phyloP scores from a whole-genome alignment of 2,329 filamentous ascomycete species.

The Colletotrichum theobromicola region DNA sequence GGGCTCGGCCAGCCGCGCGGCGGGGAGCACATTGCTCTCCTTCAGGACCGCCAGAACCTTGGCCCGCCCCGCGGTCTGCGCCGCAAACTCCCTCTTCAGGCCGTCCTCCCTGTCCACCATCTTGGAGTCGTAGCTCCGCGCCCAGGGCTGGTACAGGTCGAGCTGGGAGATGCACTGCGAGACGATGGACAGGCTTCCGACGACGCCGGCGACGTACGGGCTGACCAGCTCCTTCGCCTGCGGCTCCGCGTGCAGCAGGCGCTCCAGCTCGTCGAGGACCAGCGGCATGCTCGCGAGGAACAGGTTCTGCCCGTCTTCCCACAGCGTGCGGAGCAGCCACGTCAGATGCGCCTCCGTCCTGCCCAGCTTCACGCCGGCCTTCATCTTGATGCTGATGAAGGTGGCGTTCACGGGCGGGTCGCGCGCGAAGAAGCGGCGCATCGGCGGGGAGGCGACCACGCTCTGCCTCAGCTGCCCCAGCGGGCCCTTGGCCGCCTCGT shows the following conservation, averaged over 20 bases:
- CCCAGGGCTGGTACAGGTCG: slow-evolving; percentile 53
- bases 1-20: slow-evolving; percentile 33
- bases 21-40: slow-evolving; percentile 9
- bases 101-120: slow-evolving; percentile 25
- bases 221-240: slow-evolving; percentile 42
- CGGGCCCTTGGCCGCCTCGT: slow-evolving; percentile 34
- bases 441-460: slow-evolving; percentile 42
- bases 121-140: slow-evolving; percentile 39
- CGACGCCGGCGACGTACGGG: slow-evolving; percentile 32
- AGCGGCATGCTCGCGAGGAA: slow-evolving; percentile 37
- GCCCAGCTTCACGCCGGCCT: not conserved
- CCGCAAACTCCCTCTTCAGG: slow-evolving; percentile 10
- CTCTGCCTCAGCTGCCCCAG: slow-evolving; percentile 28
- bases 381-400: slow-evolving; percentile 23
- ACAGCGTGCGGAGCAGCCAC: slow-evolving; percentile 42
- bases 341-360: slow-evolving; percentile 31
- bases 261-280: slow-evolving; percentile 54
- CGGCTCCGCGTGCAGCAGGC: slow-evolving; percentile 42
- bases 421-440: slow-evolving; percentile 38
- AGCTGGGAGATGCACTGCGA: slow-evolving; percentile 49
- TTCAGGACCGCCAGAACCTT: slow-evolving; percentile 2
- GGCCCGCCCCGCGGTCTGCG: not conserved
- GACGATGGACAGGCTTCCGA: slow-evolving; percentile 52
- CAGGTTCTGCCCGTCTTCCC: slow-evolving; percentile 35
- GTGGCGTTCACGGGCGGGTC: slow-evolving; percentile 25